Base-by-base conservation (phyloP, 2,329 filamentous ascomycete species). In the Mariannaea sp. region DNA sequence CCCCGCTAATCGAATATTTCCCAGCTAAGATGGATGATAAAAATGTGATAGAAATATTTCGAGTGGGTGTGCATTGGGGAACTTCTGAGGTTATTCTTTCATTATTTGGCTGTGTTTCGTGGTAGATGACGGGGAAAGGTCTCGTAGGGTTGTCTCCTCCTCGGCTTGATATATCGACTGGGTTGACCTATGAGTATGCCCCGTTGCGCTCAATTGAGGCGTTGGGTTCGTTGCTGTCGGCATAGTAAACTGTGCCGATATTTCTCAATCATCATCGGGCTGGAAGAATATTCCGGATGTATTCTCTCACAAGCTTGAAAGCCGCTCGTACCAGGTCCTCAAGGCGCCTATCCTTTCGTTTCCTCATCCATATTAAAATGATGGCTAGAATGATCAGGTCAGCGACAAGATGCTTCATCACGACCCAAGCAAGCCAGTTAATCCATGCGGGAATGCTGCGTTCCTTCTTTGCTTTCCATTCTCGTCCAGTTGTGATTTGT, bases 401-500 rank as follows among this genome's bases (percentile, higher is more conserved):
- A 38, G 89, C 78, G 22, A 89, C 76, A 5, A 94, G 64, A 66
- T 97, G 91, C 68, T 91, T 90, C 33, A 87, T 71, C 16, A 82
- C 70, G 33, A 84, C 73, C 88, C 88, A 92, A 1, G 88, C 69
- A 3, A 87, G 62, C 82, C 90, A 90, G 38, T 83, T 77, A 1
- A 87, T 42, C 90, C 90, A 95, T 1, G 85, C 80, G 42, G 84
- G 80, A 19, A 89, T 71, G 48, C 82, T 86, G 56, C 82, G 83
- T 56, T 83, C 82, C 61, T 81, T 86, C 61, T 82, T 83, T 14
- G 83, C 81, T 57, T 83, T 82, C 75, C 88, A 88, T 60, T 93
- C 83, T 10, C 89, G 80, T 0, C 90, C 86, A 0, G 85, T 82
- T 48, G 91, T 88, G 61, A 97, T 88, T 69, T 97, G 92, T 73